Evolutionary conservation across 306 rosid species (phyloP).

Genomic region (Lathyrus oleraceus): DNA sequence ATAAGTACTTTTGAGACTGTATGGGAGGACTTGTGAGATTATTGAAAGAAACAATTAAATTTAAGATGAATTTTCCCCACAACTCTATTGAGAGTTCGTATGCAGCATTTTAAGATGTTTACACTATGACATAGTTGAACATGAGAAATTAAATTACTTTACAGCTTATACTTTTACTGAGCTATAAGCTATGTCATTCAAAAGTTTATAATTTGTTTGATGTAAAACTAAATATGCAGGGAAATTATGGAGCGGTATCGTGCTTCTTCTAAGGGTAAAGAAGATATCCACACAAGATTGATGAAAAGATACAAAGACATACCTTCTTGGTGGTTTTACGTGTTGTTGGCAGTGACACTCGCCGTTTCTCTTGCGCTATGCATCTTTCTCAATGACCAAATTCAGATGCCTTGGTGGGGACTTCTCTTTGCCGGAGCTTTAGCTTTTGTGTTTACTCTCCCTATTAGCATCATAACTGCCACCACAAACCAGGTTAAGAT

Average conservation of each 20-base stretch:
- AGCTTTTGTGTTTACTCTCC: constrained; percentile 77
- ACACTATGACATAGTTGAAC: constrained; percentile 1
- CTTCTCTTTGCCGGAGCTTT: constrained; percentile 65
- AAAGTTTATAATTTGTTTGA: not conserved
- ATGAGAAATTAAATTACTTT: not conserved
- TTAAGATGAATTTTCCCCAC: not conserved
- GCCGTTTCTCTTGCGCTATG: constrained; percentile 63
- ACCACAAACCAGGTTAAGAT: constrained; percentile 82
- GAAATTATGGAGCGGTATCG: constrained; percentile 69
- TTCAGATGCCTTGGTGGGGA: constrained; percentile 97
- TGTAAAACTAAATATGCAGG: constrained; percentile 50
- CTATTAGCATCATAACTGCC: constrained; percentile 84
- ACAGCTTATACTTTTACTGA: constrained; percentile 10
- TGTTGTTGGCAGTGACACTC: constrained; percentile 50
- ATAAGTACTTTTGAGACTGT: too few species aligned
- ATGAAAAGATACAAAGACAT: constrained; percentile 79
- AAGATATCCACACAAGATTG: constrained; percentile 76
- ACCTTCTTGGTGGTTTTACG: constrained; percentile 88
- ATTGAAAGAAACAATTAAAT: constrained; percentile 4
- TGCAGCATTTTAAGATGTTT: not conserved
- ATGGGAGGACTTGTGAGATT: too few species aligned
- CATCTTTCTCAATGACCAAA: constrained; percentile 63
- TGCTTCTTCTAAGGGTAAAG: constrained; percentile 61
- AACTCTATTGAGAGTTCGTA: not conserved
- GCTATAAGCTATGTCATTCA: not conserved